A percentile compares a stretch with the other conserved stretches of the same genome.
Conservation (phyloP, 2,329 filamentous ascomycete genomes). For the Aspergillus neoniger region DNA sequence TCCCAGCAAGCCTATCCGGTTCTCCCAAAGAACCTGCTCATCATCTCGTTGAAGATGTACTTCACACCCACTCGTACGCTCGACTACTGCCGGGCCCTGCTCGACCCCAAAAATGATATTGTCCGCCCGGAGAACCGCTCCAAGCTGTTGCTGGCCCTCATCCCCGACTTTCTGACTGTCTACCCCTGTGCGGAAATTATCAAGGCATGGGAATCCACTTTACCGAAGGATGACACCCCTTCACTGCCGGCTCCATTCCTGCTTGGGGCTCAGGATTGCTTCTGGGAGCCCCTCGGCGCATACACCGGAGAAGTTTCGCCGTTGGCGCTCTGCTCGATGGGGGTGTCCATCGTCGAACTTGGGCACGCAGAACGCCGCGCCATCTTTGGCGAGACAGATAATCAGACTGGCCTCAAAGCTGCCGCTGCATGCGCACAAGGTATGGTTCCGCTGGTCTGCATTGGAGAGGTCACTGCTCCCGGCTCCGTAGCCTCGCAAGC, state of each 20-base stretch:
- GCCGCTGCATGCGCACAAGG: conserved; percentile 67
- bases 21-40: conserved; percentile 40
- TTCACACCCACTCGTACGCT: conserved; percentile 53
- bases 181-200: conserved; percentile 47
- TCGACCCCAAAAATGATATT: conserved; percentile 50
- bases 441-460: conserved; percentile 76
- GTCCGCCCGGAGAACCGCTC: conserved; percentile 46
- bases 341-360: conserved; percentile 72
- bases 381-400: conserved; percentile 75
- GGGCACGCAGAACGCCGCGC: conserved; percentile 77
- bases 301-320: conserved; percentile 80
- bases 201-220: conserved; percentile 31
- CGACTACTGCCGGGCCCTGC: conserved; percentile 55
- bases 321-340: conserved; percentile 64
- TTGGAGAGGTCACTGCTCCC: conserved; percentile 67
- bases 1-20: conserved; percentile 28
- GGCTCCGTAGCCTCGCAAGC: conserved; percentile 49
- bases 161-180: conserved; percentile 75
- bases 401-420: conserved; percentile 67
- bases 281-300: conserved; percentile 68
- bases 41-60: conserved; percentile 46
- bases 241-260: conserved; percentile 53
- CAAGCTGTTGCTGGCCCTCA: conserved; percentile 70
- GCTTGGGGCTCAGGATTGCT: conserved; percentile 75
- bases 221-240: conserved; percentile 18